Evolutionary conservation across 495 filamentous ascomycete species (phyloP).

Genomic region (Xylaria sp.): DNA sequence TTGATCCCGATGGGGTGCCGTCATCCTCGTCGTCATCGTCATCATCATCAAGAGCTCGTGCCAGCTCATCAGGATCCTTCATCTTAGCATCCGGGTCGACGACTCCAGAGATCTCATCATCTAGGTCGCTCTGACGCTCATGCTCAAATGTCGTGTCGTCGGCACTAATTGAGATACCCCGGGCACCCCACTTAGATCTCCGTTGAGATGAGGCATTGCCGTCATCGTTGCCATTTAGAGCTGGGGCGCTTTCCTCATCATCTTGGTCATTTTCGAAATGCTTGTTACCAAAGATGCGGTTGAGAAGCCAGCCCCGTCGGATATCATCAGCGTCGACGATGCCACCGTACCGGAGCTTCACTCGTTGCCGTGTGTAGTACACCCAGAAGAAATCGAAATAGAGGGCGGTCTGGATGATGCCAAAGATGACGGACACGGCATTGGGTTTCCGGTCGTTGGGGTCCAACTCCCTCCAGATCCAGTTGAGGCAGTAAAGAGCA

Average conservation of each 20-base stretch:
- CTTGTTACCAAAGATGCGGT: constrained; percentile 58
- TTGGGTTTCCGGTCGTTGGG: constrained; percentile 65
- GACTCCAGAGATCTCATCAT: constrained; percentile 45
- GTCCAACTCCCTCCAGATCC: constrained; percentile 74
- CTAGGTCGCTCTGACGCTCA: constrained; percentile 42
- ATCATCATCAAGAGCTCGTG: constrained; percentile 57
- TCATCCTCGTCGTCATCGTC: constrained; percentile 50
- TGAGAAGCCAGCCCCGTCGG: constrained; percentile 77
- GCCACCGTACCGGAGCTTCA: constrained; percentile 90
- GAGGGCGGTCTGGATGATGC: constrained; percentile 86
- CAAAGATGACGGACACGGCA: constrained; percentile 79
- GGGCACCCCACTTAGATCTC: constrained; percentile 71
- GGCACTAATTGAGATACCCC: constrained; percentile 81
- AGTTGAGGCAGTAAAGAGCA: constrained; percentile 89
- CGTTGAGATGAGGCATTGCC: constrained; percentile 35
- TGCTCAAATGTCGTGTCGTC: constrained; percentile 73
- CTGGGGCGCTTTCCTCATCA: constrained; percentile 58
- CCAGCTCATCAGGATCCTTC: constrained; percentile 64
- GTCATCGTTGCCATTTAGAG: constrained; percentile 44
- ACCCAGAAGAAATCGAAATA: constrained; percentile 98
- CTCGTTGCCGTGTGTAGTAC: constrained; percentile 89
- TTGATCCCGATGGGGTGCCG: constrained; percentile 24
- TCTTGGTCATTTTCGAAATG: constrained; percentile 43
- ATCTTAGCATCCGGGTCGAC: constrained; percentile 63
- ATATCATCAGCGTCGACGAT: constrained; percentile 94